Evolutionary conservation across 768 basidiomycete species (phyloP).

Genomic region (Termitomyces sp.): DNA sequence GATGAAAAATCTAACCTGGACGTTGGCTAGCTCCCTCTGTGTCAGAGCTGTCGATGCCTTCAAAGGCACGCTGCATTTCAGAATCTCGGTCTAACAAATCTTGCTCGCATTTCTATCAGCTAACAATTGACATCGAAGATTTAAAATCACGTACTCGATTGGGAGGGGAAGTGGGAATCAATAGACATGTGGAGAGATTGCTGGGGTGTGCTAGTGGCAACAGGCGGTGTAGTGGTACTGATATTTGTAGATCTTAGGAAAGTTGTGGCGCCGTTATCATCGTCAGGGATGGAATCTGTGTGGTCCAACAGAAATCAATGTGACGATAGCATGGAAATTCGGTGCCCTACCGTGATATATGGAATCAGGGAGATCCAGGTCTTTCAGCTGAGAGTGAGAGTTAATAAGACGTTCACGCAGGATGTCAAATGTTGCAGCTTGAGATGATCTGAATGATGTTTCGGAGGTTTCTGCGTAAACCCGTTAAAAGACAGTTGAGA

Average conservation of each 20-base stretch:
- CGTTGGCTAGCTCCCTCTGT: conserved; percentile 28
- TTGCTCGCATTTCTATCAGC: conserved; percentile 26
- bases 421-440: conserved; percentile 45
- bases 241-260: conserved; percentile 38
- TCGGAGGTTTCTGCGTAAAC: conserved; percentile 23
- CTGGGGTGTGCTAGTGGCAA: conserved; percentile 55
- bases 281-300: conserved; percentile 17
- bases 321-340: not conserved
- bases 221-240: conserved; percentile 42
- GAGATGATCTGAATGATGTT: conserved; percentile 40
- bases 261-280: conserved; percentile 36
- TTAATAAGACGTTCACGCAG: conserved; percentile 45
- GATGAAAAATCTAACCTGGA: conserved; percentile 15
- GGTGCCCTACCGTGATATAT: conserved; percentile 34
- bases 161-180: conserved; percentile 45
- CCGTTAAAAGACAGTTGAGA: conserved; percentile 11
- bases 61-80: conserved; percentile 67
- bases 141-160: conserved; percentile 46
- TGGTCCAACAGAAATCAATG: conserved; percentile 1
- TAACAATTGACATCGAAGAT: not conserved
- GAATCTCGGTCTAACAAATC: conserved; percentile 71
- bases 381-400: conserved; percentile 35
- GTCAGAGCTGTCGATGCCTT: conserved; percentile 53
- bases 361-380: conserved; percentile 31
- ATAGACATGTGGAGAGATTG: conserved; percentile 54